phyloP scores from a whole-genome alignment of 2,329 filamentous ascomycete genomes.

The Cryphonectria japonica region DNA sequence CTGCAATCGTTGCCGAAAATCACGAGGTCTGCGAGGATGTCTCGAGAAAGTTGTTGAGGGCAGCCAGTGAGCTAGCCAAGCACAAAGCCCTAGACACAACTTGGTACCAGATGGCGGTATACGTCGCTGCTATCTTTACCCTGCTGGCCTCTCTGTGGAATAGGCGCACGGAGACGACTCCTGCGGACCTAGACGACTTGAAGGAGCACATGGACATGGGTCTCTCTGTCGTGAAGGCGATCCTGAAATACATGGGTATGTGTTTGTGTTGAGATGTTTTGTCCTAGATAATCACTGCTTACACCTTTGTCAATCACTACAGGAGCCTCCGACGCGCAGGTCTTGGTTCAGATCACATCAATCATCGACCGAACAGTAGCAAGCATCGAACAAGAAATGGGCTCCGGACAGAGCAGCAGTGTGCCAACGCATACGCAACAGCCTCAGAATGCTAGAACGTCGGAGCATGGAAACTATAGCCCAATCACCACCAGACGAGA shows the following conservation, averaged over 20 bases:
- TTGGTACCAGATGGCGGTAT: conserved; percentile 75
- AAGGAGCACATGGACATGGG: conserved; percentile 71
- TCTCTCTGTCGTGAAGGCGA: conserved; percentile 69
- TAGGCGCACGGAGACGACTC: conserved; percentile 62
- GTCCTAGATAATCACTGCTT: neutral
- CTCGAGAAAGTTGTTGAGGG: conserved; percentile 65
- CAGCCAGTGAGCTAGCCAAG: conserved; percentile 61
- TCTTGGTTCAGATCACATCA: conserved; percentile 49
- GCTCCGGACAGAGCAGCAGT: conserved; percentile 37
- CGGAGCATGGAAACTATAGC: conserved; percentile 19
- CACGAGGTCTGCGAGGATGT: conserved; percentile 69
- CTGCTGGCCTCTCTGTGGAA: conserved; percentile 72
- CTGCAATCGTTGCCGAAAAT: conserved; percentile 62
- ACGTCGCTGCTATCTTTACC: conserved; percentile 74
- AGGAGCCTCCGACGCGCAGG: conserved; percentile 49
- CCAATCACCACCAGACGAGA: conserved; percentile 4
- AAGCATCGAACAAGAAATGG: conserved; percentile 57
- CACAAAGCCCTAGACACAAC: conserved; percentile 75
- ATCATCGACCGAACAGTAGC: conserved; percentile 56
- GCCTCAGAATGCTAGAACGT: conserved; percentile 6
- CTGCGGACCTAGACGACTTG: conserved; percentile 62
- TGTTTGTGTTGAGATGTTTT: neutral
- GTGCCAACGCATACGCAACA: conserved; percentile 18
- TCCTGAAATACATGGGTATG: conserved; percentile 67
- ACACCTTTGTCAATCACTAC: neutral